Percentiles rank a stretch among this genome's conserved stretches.
Conservation (phyloP, 768 basidiomycete species). For the Ramaria rubella region DNA sequence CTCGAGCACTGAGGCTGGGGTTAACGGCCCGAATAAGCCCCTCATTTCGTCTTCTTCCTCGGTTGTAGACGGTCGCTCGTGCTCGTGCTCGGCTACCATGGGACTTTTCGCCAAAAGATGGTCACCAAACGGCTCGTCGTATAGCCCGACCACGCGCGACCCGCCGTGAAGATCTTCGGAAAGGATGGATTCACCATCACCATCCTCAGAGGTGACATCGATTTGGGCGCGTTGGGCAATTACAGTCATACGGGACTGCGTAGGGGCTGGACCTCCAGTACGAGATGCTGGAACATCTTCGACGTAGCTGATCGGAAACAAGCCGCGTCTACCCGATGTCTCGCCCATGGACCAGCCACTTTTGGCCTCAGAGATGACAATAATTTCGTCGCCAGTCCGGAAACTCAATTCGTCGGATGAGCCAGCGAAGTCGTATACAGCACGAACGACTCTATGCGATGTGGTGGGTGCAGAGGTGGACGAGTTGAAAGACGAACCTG, state of each 20-base stretch:
- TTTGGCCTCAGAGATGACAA: conserved; percentile 71
- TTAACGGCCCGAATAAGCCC: not conserved
- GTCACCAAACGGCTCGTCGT: conserved; percentile 43
- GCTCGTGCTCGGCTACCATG: not conserved
- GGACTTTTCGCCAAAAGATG: conserved; percentile 30
- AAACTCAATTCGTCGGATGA: conserved; percentile 76
- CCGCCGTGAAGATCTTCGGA: conserved; percentile 16
- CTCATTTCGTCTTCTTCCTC: conserved; percentile 6
- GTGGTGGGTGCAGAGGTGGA: conserved; percentile 12
- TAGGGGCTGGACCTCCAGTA: conserved; percentile 23
- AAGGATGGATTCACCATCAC: conserved; percentile 16
- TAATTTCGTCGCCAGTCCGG: conserved; percentile 65
- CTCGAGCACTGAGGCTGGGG: not conserved
- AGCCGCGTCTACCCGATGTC: conserved; percentile 57
- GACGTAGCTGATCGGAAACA: conserved; percentile 78
- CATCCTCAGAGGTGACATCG: conserved; percentile 17
- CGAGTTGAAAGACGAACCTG: conserved; percentile 6
- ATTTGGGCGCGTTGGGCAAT: conserved; percentile 22
- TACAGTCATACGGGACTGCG: conserved; percentile 11
- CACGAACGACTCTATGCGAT: conserved; percentile 45
- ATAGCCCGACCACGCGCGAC: conserved; percentile 10
- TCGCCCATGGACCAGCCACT: conserved; percentile 93
- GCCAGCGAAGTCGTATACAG: conserved; percentile 68
- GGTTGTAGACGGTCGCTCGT: not conserved
- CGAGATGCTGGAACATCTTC: conserved; percentile 32